These are phyloP conservation scores for Coccomyxa subellipsoidea DNA, from an alignment of 163 green algal genomes.

Conservation along the genomic window DNA sequence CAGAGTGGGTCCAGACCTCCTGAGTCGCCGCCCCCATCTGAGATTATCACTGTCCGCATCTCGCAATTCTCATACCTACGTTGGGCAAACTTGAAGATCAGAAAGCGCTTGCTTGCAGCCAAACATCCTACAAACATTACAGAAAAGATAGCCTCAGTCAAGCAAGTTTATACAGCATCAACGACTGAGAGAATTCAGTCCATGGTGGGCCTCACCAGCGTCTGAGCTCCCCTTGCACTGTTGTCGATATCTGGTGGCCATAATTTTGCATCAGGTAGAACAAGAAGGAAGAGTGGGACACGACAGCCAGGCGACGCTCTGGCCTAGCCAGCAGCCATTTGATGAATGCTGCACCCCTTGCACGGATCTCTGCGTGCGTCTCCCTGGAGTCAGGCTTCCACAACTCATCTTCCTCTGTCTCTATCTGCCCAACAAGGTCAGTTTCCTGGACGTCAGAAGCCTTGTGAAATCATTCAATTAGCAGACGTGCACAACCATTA, in stretches of 20 bases:
- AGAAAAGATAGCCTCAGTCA: too few relatives aligned
- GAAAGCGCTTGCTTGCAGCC: too few relatives aligned
- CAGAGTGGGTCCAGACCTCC: constrained; percentile 22
- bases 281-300: constrained; percentile 58
- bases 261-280: constrained; percentile 57
- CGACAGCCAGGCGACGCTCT: constrained; percentile 57
- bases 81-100: too few relatives aligned
- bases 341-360: constrained; percentile 46
- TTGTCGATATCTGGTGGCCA: constrained; percentile 15
- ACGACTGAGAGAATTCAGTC: too few relatives aligned
- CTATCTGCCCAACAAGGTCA: constrained; percentile 30
- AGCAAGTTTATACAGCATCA: too few relatives aligned
- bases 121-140: too few relatives aligned
- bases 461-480: too few relatives aligned
- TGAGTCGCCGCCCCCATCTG: constrained; percentile 20
- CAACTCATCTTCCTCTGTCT: constrained; percentile 50
- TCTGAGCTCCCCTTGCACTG: constrained; percentile 23
- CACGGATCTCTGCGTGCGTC: constrained; percentile 44
- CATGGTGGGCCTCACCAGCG: not conserved
- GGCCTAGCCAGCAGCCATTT: constrained; percentile 47
- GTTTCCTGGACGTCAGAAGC: too few relatives aligned
- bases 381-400: constrained; percentile 50
- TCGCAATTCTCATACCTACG: constrained; percentile 50
- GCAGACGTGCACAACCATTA: too few relatives aligned
- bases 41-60: constrained; percentile 38